These are phyloP conservation scores for Calonectria multiphialidica DNA, from an alignment of 2,329 filamentous ascomycete genomes.

Conservation along the genomic window DNA sequence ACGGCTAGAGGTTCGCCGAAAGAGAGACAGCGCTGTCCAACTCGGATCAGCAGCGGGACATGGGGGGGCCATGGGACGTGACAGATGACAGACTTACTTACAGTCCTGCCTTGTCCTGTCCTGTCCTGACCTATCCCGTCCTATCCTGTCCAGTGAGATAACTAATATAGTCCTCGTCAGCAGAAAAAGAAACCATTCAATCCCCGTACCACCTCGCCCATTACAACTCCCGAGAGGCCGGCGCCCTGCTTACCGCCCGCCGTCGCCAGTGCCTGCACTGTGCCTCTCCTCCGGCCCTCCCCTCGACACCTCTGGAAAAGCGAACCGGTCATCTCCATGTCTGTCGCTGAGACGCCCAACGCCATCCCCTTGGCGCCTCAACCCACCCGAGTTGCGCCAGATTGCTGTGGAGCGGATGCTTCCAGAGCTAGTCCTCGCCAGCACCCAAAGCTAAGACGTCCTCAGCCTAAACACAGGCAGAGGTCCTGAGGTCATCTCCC, in stretches of 20 bases:
- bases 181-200: neutral
- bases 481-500: slow-evolving; percentile 21
- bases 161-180: neutral
- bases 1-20: slow-evolving; percentile 10
- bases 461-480: slow-evolving; percentile 10
- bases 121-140: too few species aligned
- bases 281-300: neutral
- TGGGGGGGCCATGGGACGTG: neutral
- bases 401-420: slow-evolving; percentile 20
- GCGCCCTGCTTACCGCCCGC: neutral
- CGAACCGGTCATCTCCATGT: neutral
- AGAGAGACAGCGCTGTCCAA: slow-evolving; percentile 1
- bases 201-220: neutral
- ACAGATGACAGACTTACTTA: slow-evolving; percentile 4
- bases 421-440: slow-evolving; percentile 12
- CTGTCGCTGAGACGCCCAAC: slow-evolving; percentile 1
- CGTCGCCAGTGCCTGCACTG: neutral
- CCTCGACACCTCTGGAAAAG: neutral
- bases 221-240: neutral
- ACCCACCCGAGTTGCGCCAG: slow-evolving; percentile 20
- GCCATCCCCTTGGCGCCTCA: slow-evolving; percentile 12
- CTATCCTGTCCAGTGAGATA: too few species aligned
- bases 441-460: slow-evolving; percentile 14
- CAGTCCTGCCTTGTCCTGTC: too few species aligned
- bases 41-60: neutral